phyloP scores from a whole-genome alignment of 441 rosid genomes.

The Monsonia emarginata region DNA sequence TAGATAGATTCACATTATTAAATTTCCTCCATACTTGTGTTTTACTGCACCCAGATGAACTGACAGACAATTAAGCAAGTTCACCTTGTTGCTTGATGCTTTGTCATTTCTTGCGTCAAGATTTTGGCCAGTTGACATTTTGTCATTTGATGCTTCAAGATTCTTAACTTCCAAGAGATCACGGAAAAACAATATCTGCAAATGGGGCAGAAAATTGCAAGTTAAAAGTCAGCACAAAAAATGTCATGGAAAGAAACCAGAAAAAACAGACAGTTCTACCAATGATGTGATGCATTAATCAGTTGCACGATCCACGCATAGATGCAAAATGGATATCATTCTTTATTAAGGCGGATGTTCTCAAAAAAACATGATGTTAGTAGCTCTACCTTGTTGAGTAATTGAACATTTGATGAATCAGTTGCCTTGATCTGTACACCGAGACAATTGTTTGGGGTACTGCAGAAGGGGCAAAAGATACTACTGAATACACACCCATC shows the following conservation, averaged over 20 bases:
- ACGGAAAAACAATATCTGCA: constrained; percentile 53
- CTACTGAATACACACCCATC: constrained; percentile 86
- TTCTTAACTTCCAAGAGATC: constrained; percentile 40
- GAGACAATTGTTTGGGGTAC: constrained; percentile 39
- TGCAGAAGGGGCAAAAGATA: constrained; percentile 74
- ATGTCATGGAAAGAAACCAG: background rate
- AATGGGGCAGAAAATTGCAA: constrained; percentile 12
- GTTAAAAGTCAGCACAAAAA: constrained; percentile 7
- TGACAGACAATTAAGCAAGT: background rate
- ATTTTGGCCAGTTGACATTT: background rate
- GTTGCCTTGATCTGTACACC: constrained; percentile 83
- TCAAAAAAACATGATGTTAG: background rate
- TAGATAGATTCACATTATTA: no score
- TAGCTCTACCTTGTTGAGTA: constrained; percentile 56
- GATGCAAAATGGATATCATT: background rate
- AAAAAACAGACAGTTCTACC: background rate
- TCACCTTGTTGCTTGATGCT: constrained; percentile 28
- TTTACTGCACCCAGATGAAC: no score
- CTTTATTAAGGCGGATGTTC: background rate
- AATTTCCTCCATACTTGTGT: no score
- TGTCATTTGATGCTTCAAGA: constrained; percentile 26
- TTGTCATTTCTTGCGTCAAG: background rate
- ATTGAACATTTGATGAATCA: constrained; percentile 60
- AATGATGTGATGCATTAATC: background rate
- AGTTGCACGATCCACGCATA: background rate